Evolutionary conservation across 441 rosid species (phyloP).

Genomic region (Adansonia gregorii): DNA sequence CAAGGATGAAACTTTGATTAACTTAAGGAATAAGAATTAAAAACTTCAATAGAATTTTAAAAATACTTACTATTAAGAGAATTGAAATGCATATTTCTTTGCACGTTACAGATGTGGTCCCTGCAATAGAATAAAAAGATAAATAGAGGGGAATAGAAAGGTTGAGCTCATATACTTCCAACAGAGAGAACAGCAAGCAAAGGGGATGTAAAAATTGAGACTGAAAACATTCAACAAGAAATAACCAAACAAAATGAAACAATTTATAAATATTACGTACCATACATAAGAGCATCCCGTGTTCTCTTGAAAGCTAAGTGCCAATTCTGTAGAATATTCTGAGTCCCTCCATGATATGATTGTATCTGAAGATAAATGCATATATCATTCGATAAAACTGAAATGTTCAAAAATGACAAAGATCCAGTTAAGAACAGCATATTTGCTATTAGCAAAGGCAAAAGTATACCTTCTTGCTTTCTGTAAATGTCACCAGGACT

Average conservation of each 20-base stretch:
- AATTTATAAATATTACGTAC: slow-evolving; percentile 43
- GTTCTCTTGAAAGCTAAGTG: slow-evolving; percentile 96
- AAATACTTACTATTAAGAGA: slow-evolving; percentile 74
- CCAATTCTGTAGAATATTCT: slow-evolving; percentile 83
- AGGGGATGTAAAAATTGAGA: not conserved
- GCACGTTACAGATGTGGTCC: slow-evolving; percentile 89
- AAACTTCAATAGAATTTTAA: not conserved
- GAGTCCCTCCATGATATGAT: slow-evolving; percentile 98
- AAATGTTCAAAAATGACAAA: not conserved
- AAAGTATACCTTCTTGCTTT: slow-evolving; percentile 90
- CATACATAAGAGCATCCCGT: slow-evolving; percentile 95
- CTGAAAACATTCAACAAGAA: not conserved
- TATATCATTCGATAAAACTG: slow-evolving; percentile 22
- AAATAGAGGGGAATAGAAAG: slow-evolving; percentile 21
- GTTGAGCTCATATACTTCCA: not conserved
- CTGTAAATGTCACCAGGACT: slow-evolving; percentile 84
- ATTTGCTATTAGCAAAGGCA: slow-evolving; percentile 20
- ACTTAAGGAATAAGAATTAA: not conserved
- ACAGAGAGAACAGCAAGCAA: not conserved
- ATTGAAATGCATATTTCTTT: slow-evolving; percentile 81
- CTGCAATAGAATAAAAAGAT: slow-evolving; percentile 42
- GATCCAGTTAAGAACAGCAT: not conserved
- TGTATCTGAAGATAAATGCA: slow-evolving; percentile 59
- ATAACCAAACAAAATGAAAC: slow-evolving; percentile 20
- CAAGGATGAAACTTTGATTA: not conserved